Percentiles rank a stretch among this genome's conserved stretches.
phyloP scores from a whole-genome alignment of 768 basidiomycete genomes.

The Boletus fagicola region DNA sequence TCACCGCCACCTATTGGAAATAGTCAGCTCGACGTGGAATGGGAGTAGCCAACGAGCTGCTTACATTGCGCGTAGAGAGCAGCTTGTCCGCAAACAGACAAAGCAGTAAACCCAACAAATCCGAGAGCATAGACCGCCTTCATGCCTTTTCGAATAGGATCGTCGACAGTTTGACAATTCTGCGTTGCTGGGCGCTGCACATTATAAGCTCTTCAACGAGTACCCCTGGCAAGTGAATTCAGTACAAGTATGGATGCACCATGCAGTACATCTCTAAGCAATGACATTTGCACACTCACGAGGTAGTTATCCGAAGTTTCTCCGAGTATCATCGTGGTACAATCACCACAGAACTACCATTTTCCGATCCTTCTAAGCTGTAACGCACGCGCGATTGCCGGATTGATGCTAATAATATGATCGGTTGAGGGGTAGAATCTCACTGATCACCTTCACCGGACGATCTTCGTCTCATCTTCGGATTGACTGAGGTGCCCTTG shows the following conservation, averaged over 20 bases:
- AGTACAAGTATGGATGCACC: neutral
- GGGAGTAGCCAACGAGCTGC: neutral
- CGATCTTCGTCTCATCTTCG: neutral
- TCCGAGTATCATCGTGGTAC: neutral
- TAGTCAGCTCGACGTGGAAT: neutral
- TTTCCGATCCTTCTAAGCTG: too few species aligned
- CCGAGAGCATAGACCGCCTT: constrained; percentile 2
- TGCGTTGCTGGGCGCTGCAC: neutral
- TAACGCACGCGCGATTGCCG: neutral
- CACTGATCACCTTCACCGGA: neutral
- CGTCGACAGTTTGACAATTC: neutral
- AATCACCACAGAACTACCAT: neutral
- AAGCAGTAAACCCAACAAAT: neutral
- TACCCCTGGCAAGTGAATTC: neutral
- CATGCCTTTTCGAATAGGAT: constrained; percentile 1
- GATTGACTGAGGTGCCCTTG: neutral
- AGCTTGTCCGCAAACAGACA: constrained; percentile 9
- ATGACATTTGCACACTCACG: neutral
- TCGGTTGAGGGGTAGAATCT: neutral
- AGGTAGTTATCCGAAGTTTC: neutral
- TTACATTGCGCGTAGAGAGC: constrained; percentile 14
- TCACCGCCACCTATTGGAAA: constrained; percentile 9
- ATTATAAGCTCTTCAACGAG: constrained; percentile 1
- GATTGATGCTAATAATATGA: neutral
- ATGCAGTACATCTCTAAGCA: neutral